A percentile compares a stretch with the other conserved stretches of the same genome.
Evolutionary conservation across 1,284 basidiomycete genomes (phyloP).

Genomic region (Boletellus sp.): DNA sequence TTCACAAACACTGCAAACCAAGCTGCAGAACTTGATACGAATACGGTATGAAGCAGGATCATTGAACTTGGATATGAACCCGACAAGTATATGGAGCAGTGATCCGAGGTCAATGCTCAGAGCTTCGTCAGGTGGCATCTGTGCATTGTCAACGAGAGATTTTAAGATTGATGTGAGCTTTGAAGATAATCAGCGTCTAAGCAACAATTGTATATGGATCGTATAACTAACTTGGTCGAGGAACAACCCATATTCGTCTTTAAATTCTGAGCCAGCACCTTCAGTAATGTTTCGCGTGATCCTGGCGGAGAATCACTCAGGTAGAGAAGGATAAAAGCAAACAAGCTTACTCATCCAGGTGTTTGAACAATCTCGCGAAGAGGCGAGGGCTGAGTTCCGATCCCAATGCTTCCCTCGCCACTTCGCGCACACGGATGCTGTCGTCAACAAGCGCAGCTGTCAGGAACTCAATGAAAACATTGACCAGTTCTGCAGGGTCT

Average conservation of each 20-base stretch:
- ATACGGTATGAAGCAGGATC: slow-evolving; percentile 56
- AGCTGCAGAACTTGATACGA: slow-evolving; percentile 72
- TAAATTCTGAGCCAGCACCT: slow-evolving; percentile 43
- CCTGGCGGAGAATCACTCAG: slow-evolving; percentile 27
- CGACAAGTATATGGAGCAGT: slow-evolving; percentile 59
- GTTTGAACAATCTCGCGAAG: slow-evolving; percentile 62
- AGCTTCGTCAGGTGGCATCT: slow-evolving; percentile 55
- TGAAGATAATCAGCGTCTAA: slow-evolving; percentile 9
- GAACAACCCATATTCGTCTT: slow-evolving; percentile 60
- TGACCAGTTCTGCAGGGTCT: slow-evolving; percentile 55
- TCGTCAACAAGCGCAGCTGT: slow-evolving; percentile 67
- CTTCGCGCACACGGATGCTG: slow-evolving; percentile 65
- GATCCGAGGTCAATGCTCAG: slow-evolving; percentile 69
- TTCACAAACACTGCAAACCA: slow-evolving; percentile 67
- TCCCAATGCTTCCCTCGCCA: slow-evolving; percentile 77
- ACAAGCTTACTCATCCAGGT: slow-evolving; percentile 65
- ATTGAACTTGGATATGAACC: slow-evolving; percentile 63
- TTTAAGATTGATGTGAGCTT: slow-evolving; percentile 75
- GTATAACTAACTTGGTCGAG: slow-evolving; percentile 64
- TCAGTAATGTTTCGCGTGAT: slow-evolving; percentile 46
- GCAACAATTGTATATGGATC: slow-evolving; percentile 2
- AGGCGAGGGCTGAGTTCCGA: slow-evolving; percentile 70
- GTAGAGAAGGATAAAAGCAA: not conserved
- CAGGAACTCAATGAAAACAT: slow-evolving; percentile 64
- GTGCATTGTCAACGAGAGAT: slow-evolving; percentile 72